Evolutionary conservation across 2,329 filamentous ascomycete species (phyloP).

Genomic region (Verticillium isaacii): DNA sequence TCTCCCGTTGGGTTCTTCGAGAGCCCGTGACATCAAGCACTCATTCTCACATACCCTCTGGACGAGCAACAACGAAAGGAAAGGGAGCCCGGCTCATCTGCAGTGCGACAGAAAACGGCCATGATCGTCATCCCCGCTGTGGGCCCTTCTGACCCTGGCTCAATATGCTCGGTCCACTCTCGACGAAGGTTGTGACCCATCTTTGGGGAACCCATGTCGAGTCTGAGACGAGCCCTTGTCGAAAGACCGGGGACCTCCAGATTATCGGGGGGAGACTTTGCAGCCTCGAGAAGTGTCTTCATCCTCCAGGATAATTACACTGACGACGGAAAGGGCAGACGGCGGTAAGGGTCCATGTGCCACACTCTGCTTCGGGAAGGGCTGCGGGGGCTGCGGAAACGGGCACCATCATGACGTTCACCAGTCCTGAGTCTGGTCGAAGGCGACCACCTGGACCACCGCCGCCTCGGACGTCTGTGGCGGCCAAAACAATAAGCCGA

Average conservation of each 20-base stretch:
- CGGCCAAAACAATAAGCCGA: neutral
- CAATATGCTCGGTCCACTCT: neutral
- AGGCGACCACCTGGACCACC: too few relatives aligned
- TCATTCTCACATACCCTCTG: neutral
- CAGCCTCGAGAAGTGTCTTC: neutral
- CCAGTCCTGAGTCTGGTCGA: too few relatives aligned
- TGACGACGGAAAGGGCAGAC: neutral
- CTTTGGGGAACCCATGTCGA: slow-evolving; percentile 26
- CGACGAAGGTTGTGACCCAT: slow-evolving; percentile 2
- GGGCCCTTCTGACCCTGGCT: slow-evolving; percentile 16
- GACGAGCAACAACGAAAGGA: neutral
- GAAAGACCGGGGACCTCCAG: slow-evolving; percentile 4
- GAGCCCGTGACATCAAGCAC: neutral
- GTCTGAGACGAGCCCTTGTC: slow-evolving; percentile 28
- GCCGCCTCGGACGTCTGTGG: too few relatives aligned
- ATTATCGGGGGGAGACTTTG: neutral
- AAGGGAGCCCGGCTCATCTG: neutral
- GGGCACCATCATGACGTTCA: too few relatives aligned
- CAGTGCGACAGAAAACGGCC: slow-evolving; percentile 14
- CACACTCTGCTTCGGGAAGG: neutral
- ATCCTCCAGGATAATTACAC: neutral
- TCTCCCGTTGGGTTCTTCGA: neutral
- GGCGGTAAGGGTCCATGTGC: neutral
- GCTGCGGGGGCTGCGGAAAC: neutral
- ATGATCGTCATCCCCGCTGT: slow-evolving; percentile 21